Base-by-base conservation (phyloP, 108 stramenopile genomes). In the Hondaea fermentalgiana region DNA sequence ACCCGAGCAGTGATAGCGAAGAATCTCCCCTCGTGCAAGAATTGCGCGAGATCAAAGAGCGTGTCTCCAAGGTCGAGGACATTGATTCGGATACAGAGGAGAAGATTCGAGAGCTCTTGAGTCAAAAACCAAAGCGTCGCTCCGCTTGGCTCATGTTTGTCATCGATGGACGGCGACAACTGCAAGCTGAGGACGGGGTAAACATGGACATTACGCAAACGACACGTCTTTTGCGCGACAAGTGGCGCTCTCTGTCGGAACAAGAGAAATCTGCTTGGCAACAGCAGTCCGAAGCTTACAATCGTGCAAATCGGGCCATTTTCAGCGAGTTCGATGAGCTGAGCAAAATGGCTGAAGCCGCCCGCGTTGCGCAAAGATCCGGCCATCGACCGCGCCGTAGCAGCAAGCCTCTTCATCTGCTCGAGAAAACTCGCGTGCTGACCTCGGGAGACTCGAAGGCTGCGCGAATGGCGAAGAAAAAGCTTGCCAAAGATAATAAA, bases 91-190 rank as follows among this genome's bases (percentile, higher is more conserved):
- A 83, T 6, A 12, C n/a, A 6, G 76, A 83, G 51, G 76, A 83
- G 49, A 28, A 83, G 51, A 53, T 83, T 83, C 76, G 76, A 12
- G 49, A 83, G 0, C 51, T 83, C 23, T 28, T 83, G n/a, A 12
- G 49, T 4, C 45, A 83, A 28, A 83, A 53, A 23, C 76, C 76
- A 12, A 83, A 83, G 51, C 19, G 76, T 10, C 12, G 76, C 6
- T 83, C 76, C n/a, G 76, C 76, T 8, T 83, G 76, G 76, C 49
- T 83, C 3, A 83, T 83, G 76, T 83, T 83, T 83, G 49, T 83
- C 51, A 4, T 83, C n/a, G 76, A 83, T 53, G 23, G 25, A 53
- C 45, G 76, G 25, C 64, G 42, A 17, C 25, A 42, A 3, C 8
- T 69, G 64, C 64, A 17, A 17, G 35, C 64, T 0, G 64, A 69